phyloP scores from a whole-genome alignment of 768 basidiomycete species.

The Baorangia bicolor region DNA sequence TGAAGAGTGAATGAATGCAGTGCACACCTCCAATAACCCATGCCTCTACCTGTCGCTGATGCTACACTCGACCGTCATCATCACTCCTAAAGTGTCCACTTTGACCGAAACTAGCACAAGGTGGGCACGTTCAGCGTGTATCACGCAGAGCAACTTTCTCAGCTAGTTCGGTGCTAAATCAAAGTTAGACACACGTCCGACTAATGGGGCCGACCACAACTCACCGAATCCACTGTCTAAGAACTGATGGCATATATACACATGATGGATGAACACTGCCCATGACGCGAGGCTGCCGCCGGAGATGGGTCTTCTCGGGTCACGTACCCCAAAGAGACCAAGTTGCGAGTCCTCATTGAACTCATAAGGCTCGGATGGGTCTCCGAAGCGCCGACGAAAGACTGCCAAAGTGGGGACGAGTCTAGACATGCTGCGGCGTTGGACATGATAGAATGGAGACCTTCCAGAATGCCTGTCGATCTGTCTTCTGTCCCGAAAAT shows the following conservation, averaged over 20 bases:
- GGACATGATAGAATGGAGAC: constrained; percentile 60
- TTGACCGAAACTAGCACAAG: constrained; percentile 64
- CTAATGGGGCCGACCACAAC: neutral
- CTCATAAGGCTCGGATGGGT: constrained; percentile 84
- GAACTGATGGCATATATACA: constrained; percentile 68
- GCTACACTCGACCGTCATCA: constrained; percentile 72
- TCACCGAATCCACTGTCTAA: constrained; percentile 62
- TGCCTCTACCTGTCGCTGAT: constrained; percentile 82
- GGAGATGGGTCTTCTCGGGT: constrained; percentile 60
- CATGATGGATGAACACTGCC: constrained; percentile 15
- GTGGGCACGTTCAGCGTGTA: constrained; percentile 39
- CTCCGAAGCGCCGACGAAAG: constrained; percentile 81
- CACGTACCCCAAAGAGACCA: constrained; percentile 75
- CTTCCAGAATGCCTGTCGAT: constrained; percentile 80
- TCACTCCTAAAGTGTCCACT: constrained; percentile 73
- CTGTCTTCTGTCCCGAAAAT: constrained; percentile 61
- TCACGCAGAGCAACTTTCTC: constrained; percentile 80
- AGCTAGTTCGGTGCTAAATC: constrained; percentile 71
- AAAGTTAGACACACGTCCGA: neutral
- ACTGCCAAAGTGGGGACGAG: constrained; percentile 84
- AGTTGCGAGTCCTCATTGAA: constrained; percentile 78
- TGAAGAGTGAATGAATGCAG: constrained; percentile 7
- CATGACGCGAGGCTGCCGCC: constrained; percentile 3
- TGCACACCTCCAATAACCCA: constrained; percentile 77
- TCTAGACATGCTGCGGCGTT: constrained; percentile 55